Conservation (phyloP, 2,329 filamentous ascomycete genomes). For the Aspergillus sp. region DNA sequence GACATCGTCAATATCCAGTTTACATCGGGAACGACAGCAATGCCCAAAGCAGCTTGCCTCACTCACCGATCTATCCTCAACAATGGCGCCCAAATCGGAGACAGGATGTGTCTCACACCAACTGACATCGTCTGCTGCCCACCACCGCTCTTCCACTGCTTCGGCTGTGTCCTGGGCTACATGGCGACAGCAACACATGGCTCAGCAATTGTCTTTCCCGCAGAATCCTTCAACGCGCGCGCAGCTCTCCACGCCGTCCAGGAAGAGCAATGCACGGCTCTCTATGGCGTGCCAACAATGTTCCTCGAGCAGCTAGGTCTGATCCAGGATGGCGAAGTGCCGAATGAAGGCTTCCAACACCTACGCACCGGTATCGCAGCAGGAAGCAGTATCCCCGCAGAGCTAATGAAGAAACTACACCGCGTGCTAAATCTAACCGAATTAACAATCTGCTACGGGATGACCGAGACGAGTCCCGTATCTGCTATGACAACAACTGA, state of each 20-base stretch:
- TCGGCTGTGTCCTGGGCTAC: conserved; percentile 86
- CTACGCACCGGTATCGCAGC: conserved; percentile 88
- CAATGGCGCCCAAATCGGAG: conserved; percentile 78
- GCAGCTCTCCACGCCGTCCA: conserved; percentile 61
- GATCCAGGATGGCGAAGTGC: conserved; percentile 48
- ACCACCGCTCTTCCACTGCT: conserved; percentile 61
- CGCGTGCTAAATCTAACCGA: conserved; percentile 67
- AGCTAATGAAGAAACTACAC: conserved; percentile 63
- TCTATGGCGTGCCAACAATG: conserved; percentile 94
- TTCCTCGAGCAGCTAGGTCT: conserved; percentile 81
- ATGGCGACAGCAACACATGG: conserved; percentile 87
- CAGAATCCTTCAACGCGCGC: conserved; percentile 75
- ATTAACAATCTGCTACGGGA: conserved; percentile 90
- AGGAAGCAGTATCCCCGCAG: conserved; percentile 74
- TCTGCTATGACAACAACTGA: conserved; percentile 71
- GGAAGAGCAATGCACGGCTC: conserved; percentile 57
- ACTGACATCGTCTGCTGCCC: conserved; percentile 63
- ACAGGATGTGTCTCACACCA: conserved; percentile 72
- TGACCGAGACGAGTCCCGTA: conserved; percentile 77
- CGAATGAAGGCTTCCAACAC: conserved; percentile 51
- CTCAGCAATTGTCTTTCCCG: conserved; percentile 74
- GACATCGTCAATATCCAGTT: conserved; percentile 95
- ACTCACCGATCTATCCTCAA: conserved; percentile 83
- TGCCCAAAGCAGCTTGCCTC: conserved; percentile 86
- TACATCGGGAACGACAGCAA: conserved; percentile 87